Conservation (phyloP, 2,329 filamentous ascomycete genomes). For the Colletotrichum lentis region DNA sequence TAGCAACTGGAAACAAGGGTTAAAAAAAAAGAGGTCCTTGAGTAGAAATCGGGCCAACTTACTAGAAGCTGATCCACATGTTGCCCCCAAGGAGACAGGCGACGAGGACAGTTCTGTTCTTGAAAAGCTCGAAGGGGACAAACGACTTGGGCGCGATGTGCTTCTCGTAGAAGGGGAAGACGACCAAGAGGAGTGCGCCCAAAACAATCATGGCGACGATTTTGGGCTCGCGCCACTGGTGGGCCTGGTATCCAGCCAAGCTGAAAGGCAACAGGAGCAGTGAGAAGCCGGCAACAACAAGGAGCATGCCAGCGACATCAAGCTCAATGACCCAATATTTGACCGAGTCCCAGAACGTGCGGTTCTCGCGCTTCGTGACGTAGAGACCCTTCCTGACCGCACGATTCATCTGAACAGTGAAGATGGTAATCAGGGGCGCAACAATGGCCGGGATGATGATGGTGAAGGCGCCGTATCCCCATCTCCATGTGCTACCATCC, state of each 20-base stretch:
- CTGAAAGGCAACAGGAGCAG: constrained; percentile 67
- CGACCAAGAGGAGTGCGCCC: constrained; percentile 30
- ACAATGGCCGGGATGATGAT: constrained; percentile 59
- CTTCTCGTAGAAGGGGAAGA: constrained; percentile 49
- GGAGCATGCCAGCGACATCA: constrained; percentile 56
- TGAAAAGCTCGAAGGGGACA: constrained; percentile 53
- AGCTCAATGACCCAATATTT: constrained; percentile 41
- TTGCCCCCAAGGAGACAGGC: constrained; percentile 41
- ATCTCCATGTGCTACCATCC: constrained; percentile 43
- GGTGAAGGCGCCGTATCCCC: constrained; percentile 63
- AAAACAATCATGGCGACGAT: constrained; percentile 54
- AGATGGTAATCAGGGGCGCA: constrained; percentile 31
- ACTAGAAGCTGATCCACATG: constrained; percentile 45
- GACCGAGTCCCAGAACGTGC: constrained; percentile 30
- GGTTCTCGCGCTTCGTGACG: constrained; percentile 37
- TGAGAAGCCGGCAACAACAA: constrained; percentile 58
- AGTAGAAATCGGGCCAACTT: background rate
- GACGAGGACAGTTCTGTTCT: constrained; percentile 42
- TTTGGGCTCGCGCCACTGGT: constrained; percentile 52
- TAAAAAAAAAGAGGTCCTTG: background rate
- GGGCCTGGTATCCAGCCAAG: constrained; percentile 54
- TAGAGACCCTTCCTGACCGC: constrained; percentile 38
- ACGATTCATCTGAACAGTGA: constrained; percentile 35
- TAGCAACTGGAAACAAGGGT: constrained; percentile 38
- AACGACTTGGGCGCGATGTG: constrained; percentile 59